Evolutionary conservation across 139 green algal genomes (phyloP), one percentile per base, ranked within the genome.

Genomic region (Diplosphaera chodatii): DNA sequence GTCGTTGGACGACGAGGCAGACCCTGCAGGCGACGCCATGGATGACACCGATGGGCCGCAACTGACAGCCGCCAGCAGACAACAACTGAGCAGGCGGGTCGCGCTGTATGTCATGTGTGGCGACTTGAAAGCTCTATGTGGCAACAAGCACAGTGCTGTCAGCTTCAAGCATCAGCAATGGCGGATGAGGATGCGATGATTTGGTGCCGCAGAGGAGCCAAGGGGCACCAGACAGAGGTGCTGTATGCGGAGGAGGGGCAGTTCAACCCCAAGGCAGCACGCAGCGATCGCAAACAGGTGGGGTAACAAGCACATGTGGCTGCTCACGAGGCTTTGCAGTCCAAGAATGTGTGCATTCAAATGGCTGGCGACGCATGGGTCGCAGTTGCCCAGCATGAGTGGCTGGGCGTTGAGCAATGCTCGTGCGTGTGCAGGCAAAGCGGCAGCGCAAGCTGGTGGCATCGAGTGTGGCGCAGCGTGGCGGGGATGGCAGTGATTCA

Each of bases 161-260:
- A n/a, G n/a, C n/a, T n/a, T n/a, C n/a, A n/a, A n/a, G n/a, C n/a
- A n/a, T n/a, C n/a, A n/a, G n/a, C n/a, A n/a, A n/a, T n/a, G n/a
- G n/a, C n/a, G n/a, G n/a, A n/a, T n/a, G n/a, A n/a, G n/a, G 37
- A 48, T 48, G 6, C 37, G 10, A 48, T 48, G 6, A 62, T 63
- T 55, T 55, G 64, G 41, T 25, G 32, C 32, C 64, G 68, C 40
- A 18, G 64, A 28, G 48, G 73, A 0, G 1, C 32, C 22, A 29
- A 3, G 33, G 34, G 40, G 55, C 29, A 31, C 20, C 86, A 92
- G 71, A 81, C 86, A 37, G 75, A 74, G 21, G 48, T 79, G 65
- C 82, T 97, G 63, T 97, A 95, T 67, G 62, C 22, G 30, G 84
- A 92, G 63, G 78, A 84, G 3, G 91, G 91, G 27, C 89, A 96